Base-by-base conservation (phyloP, 2,329 filamentous ascomycete species). In the Byssochlamys sp. region DNA sequence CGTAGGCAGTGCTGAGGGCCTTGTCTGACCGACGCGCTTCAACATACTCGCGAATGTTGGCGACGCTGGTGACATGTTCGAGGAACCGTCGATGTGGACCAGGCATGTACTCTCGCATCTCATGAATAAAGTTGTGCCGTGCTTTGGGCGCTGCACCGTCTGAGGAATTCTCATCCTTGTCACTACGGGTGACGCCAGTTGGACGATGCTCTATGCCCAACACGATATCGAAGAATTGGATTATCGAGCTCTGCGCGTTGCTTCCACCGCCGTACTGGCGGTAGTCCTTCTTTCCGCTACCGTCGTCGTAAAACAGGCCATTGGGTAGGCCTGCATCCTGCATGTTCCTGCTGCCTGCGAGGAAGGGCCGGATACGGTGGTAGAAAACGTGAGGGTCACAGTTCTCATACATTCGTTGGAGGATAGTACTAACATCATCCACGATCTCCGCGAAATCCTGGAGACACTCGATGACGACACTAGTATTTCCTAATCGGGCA, bases 321-420 rank as follows among this genome's bases (percentile, higher is more conserved):
- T 86, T 80, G 0, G 94, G 91, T 9, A 99, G 80, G 12, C 94
- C 94, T 3, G 92, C 94, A 61, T 96, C 92, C 53, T 83, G 85
- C 94, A 96, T 99, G 72, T 97, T 97, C 81, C 96, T 96, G 71
- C 91, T 94, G 12, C 94, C 94, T 4, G 94, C 92, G 2, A 99
- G 82, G 73, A 95, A 97, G 0, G 94, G 92, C n/a, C 94, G 85
- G 66, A 99, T 95, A 59, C 91, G 88, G 74, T 96, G 85, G 74
- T 96, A 99, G 75, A 99, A 99, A 57, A 96, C 87, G 62, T 89
- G 87, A 0, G 94, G 91, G 68, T 97, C 91, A 71, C 94, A 99
- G 67, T 86, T 89, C 71, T 97, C 94, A 70, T 97, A 91, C 89
- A 99, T 95, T 63, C 90, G 85, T 67, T 89, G 83, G 28, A 99